Evolutionary conservation across 1,139 yeast genomes (phyloP).

Genomic region (Eremothecium sinecaudum): DNA sequence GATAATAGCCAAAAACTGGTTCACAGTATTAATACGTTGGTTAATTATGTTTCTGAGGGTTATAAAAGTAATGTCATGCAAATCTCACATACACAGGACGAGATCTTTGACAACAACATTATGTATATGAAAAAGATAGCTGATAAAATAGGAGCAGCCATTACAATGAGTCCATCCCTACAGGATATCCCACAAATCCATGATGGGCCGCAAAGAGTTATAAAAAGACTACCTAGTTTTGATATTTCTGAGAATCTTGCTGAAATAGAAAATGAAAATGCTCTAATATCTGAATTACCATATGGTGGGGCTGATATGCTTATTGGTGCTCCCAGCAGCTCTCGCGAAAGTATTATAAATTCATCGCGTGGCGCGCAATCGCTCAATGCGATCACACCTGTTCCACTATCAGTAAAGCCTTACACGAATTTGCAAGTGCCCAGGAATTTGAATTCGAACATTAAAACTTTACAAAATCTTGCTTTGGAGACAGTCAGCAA

Average conservation of each 20-base stretch:
- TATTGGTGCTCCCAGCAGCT: neutral
- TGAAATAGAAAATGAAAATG: neutral
- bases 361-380: neutral
- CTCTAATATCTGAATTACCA: neutral
- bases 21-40: neutral
- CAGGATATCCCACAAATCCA: neutral
- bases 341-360: neutral
- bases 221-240: slow-evolving; percentile 12
- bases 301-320: neutral
- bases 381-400: slow-evolving; percentile 20
- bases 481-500: slow-evolving; percentile 1
- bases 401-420: slow-evolving; percentile 29
- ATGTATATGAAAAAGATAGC: neutral
- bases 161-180: neutral
- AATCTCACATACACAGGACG: slow-evolving; percentile 13
- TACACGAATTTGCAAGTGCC: slow-evolving; percentile 20
- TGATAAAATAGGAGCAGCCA: neutral
- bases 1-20: neutral
- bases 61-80: slow-evolving; percentile 12
- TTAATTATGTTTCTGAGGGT: slow-evolving; percentile 2
- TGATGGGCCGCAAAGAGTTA: slow-evolving; percentile 1
- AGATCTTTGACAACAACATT: slow-evolving; percentile 9
- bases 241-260: slow-evolving; percentile 11
- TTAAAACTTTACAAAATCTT: slow-evolving; percentile 7
- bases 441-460: slow-evolving; percentile 19